Percentiles rank a stretch among this genome's conserved stretches.
phyloP scores from a whole-genome alignment of 257 asterid genomes.

The Capsicum rhomboideum region DNA sequence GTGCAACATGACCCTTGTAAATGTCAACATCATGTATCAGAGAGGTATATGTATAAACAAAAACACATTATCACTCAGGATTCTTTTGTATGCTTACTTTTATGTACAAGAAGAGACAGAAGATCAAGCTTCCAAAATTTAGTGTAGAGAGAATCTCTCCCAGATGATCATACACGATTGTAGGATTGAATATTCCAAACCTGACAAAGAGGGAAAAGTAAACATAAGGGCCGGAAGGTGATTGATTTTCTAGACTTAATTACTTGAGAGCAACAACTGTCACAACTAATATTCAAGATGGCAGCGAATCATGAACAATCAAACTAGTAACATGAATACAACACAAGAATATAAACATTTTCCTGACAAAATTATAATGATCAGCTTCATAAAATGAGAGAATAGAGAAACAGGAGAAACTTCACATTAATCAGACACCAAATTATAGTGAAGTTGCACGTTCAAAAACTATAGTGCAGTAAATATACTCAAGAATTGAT shows the following conservation, averaged over 20 bases:
- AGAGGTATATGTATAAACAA: conserved; percentile 5
- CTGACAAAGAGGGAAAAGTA: conserved; percentile 27
- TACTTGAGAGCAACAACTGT: not conserved
- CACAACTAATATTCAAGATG: not conserved
- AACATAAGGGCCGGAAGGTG: not conserved
- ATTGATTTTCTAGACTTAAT: not conserved
- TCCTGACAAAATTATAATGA: not conserved
- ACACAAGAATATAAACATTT: not conserved
- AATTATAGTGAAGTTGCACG: not conserved
- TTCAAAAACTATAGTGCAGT: not conserved
- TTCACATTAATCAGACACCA: not conserved
- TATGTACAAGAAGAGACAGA: conserved; percentile 70
- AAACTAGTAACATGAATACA: not conserved
- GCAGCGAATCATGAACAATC: not conserved
- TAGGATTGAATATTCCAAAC: conserved; percentile 87
- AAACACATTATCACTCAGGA: not conserved
- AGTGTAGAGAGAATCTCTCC: conserved; percentile 92
- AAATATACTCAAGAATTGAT: not conserved
- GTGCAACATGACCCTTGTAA: conserved; percentile 72
- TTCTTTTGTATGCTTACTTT: conserved; percentile 43
- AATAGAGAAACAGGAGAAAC: not conserved
- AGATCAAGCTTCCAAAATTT: conserved; percentile 76
- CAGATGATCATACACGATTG: conserved; percentile 78
- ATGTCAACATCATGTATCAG: conserved; percentile 25
- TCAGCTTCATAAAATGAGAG: not conserved